Evolutionary conservation across 495 filamentous ascomycete species (phyloP), one percentile per base, ranked within the genome.

Genomic region (Xylaria intraflava): DNA sequence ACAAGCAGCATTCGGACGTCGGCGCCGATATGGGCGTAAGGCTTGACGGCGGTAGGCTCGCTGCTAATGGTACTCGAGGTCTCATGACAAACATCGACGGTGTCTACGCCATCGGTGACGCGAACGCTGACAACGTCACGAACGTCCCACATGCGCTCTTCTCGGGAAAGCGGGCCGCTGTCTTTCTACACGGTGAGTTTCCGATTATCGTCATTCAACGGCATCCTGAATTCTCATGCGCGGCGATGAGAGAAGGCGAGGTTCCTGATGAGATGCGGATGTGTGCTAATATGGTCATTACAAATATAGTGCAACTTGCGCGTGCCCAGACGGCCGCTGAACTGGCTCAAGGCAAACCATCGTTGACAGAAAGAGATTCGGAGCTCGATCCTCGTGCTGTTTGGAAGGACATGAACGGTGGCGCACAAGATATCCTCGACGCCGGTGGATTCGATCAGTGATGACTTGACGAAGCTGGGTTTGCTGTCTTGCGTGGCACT

Each of bases 61-160:
- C 68, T 14, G 77, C 75, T 0, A 67, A 72, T 40, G 57, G 53
- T 11, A 51, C 57, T 0, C 41, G 33, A 23, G 63, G 63, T 6
- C 72, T 77, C 1, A 65, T 70, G 26, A 79, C 78, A 2, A 81
- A 71, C 29, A 45, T 76, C 30, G 52, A 64, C 0, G 76, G 78
- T 8, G 74, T 83, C 12, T 83, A 74, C 56, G 79, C 74, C 1
- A 64, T 83, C 16, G 80, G 80, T 1, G 80, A 83, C 58, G 72
- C 73, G 9, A 83, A 83, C 56, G 70, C 69, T 10, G 81, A 83
- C 31, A 76, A 75, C 26, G 70, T 72, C 33, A 82, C 79, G 10
- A 83, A 82, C 49, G 79, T 83, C 16, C 79, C 80, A 0, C 81
- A 83, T 51, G 81, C 80, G 1, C 73, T 83, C 66, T 83, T 70